Evolutionary conservation across 257 asterid genomes (phyloP).

Genomic region (Solanum chiquidenum): DNA sequence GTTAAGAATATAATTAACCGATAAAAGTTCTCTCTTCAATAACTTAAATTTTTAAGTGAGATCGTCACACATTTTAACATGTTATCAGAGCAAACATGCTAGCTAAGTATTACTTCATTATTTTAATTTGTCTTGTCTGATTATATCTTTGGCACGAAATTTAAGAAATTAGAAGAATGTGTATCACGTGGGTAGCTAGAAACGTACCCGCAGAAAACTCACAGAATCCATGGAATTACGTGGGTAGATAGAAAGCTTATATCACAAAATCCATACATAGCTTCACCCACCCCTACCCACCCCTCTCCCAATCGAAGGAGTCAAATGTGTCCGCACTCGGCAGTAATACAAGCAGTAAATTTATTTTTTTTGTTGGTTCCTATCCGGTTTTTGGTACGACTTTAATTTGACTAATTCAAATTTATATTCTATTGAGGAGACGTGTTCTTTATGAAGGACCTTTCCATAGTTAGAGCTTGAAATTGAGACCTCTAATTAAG

Average conservation of each 20-base stretch:
- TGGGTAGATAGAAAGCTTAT: background rate
- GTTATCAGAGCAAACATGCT: too few relatives aligned
- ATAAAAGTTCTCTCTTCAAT: too few relatives aligned
- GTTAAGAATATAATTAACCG: too few relatives aligned
- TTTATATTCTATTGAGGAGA: too few relatives aligned
- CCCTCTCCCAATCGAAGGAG: background rate
- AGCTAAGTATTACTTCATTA: too few relatives aligned
- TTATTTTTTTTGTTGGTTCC: too few relatives aligned
- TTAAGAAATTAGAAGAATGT: background rate
- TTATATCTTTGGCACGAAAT: fast-evolving
- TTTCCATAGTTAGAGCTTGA: too few relatives aligned
- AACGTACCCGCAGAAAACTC: background rate
- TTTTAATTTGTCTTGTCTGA: background rate
- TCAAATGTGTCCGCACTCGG: background rate
- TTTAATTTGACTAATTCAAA: too few relatives aligned
- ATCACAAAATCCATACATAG: background rate
- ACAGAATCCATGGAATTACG: background rate
- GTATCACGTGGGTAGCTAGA: background rate
- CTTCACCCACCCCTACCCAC: background rate
- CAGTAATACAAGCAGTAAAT: background rate
- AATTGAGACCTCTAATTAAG: too few relatives aligned
- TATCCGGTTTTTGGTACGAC: fast-evolving
- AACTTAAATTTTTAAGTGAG: too few relatives aligned
- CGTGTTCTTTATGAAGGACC: fast-evolving
- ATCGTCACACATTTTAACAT: too few relatives aligned